Evolutionary conservation across 257 asterid species (phyloP), one percentile per base, ranked within the genome.

Genomic region (Forsythia viridissima): DNA sequence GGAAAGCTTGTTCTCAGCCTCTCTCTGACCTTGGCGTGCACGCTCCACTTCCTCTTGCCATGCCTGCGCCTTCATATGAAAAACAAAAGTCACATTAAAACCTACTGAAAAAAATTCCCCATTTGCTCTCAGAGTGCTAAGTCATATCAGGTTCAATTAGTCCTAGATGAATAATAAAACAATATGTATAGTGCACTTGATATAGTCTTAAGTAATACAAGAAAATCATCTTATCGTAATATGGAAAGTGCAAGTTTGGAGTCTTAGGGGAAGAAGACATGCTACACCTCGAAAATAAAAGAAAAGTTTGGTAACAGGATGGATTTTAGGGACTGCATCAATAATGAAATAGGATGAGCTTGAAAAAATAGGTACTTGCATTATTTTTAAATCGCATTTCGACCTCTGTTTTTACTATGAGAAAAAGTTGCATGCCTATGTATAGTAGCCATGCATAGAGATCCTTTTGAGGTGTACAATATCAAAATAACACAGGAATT

Each of bases 41-140:
- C 98, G 98, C 90, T 94, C 99, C 86, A 96, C 97, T 90, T 96
- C 99, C 84, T 92, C 98, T 86, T 96, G 98, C 98, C 96, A 91
- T 83, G 98, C 98, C 88, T 96, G 98, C 82, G 89, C 88, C 97
- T 94, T 87, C 87, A 84, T 82, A 77, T 79, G 61, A 80, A 59
- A 76, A 76, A 80, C 30, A 76, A 34, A 74, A 74, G 82, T 82
- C 65, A 85, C 81, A 83, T 72, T 72, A 79, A 68, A 74, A 78
- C 57, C 66, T 34, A 79, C 59, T 20, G 59, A 38, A 66, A 63
- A 42, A 36, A 30, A 0, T 11, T 13, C 55, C 16, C 3, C 74
- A n/a, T 18, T 74, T 41, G 39, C 59, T 15, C 57, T 16, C 13
- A 18, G 73, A 61, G 76, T 74, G 71, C 52, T 46, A 61, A 70